A percentile compares a stretch with the other conserved stretches of the same genome.
phyloP scores from a whole-genome alignment of 2,329 filamentous ascomycete genomes.

The Colletotrichum tanaceti region DNA sequence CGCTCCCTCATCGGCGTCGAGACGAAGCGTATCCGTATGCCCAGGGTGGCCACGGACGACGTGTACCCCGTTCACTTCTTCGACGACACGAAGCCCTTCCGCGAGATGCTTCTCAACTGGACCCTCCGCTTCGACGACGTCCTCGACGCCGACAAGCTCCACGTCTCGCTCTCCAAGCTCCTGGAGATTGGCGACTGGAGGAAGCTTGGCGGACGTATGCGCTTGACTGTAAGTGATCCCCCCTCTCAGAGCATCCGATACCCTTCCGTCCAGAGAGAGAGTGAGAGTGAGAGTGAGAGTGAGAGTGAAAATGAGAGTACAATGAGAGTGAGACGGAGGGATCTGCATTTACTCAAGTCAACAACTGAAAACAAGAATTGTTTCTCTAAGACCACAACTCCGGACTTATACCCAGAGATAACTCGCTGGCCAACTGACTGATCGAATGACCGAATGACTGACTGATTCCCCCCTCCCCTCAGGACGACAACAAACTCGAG shows the following conservation, averaged over 20 bases:
- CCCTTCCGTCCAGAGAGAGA: too few relatives aligned
- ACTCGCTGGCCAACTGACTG: too few relatives aligned
- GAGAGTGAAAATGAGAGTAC: too few relatives aligned
- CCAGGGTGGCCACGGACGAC: conserved; percentile 42
- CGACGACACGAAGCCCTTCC: conserved; percentile 46
- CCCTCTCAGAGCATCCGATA: too few relatives aligned
- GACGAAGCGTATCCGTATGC: conserved; percentile 21
- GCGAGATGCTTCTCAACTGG: conserved; percentile 47
- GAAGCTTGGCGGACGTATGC: conserved; percentile 59
- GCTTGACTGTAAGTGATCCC: conserved; percentile 49
- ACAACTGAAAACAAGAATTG: too few relatives aligned
- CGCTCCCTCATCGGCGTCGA: conserved; percentile 20
- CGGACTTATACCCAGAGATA: too few relatives aligned
- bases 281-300: too few relatives aligned
- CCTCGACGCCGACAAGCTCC: conserved; percentile 55
- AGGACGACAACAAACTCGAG: conserved; percentile 46
- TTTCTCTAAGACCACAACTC: too few relatives aligned
- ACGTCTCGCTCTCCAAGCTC: conserved; percentile 50
- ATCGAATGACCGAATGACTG: too few relatives aligned
- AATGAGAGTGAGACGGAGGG: too few relatives aligned
- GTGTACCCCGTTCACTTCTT: conserved; percentile 50
- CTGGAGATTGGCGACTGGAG: conserved; percentile 58
- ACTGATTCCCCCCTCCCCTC: background rate
- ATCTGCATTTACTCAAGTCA: too few relatives aligned
- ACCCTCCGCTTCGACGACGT: conserved; percentile 59